Evolutionary conservation across 495 filamentous ascomycete genomes (phyloP).

Genomic region (Aspergillus funiculosus): DNA sequence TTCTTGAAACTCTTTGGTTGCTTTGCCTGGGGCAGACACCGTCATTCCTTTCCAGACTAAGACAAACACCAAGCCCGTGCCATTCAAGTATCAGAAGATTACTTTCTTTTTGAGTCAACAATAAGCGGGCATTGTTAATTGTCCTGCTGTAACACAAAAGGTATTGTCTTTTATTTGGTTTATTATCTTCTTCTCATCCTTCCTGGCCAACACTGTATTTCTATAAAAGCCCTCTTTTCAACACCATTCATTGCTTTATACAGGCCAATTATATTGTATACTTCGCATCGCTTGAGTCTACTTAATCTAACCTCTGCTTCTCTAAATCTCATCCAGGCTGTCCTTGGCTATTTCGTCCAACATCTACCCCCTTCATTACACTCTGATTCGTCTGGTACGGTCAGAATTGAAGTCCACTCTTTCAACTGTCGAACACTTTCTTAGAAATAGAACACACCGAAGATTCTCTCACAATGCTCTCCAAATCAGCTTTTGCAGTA

Average conservation of each 20-base stretch:
- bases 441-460: slow-evolving; percentile 14
- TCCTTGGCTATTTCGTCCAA: slow-evolving; percentile 6
- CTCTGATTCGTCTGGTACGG: slow-evolving; percentile 43
- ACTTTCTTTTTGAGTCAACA: not conserved
- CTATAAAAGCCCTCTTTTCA: not conserved
- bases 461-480: slow-evolving; percentile 35
- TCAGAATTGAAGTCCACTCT: slow-evolving; percentile 21
- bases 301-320: not conserved
- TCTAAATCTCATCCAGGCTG: not conserved
- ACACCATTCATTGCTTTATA: no score
- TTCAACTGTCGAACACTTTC: slow-evolving; percentile 26
- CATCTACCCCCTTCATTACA: slow-evolving; percentile 21
- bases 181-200: not conserved
- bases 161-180: slow-evolving; percentile 9
- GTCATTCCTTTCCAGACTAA: slow-evolving; percentile 26
- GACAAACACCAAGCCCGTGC: not conserved
- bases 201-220: not conserved
- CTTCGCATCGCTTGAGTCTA: no score
- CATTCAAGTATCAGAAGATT: slow-evolving; percentile 6
- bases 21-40: slow-evolving; percentile 35
- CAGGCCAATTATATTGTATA: no score
- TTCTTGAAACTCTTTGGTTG: slow-evolving; percentile 19
- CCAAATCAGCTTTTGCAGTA: slow-evolving; percentile 31
- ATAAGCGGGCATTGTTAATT: not conserved
- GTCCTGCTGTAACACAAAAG: slow-evolving; percentile 13